phyloP scores from a whole-genome alignment of 768 basidiomycete genomes.

The Tephrocybe sp. region DNA sequence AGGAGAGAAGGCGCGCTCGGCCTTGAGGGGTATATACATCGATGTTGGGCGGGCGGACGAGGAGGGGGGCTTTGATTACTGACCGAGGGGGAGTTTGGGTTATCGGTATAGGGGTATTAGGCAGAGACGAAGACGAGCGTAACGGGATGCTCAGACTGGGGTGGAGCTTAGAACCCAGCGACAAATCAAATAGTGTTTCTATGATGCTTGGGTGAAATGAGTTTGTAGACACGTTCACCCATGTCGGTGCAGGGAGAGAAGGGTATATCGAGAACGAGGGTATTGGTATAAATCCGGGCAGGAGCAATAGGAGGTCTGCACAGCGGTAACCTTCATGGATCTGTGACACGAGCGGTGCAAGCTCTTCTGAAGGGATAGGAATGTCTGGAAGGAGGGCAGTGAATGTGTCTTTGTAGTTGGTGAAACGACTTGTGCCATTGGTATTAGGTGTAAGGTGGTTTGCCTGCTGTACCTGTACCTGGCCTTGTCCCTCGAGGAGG shows the following conservation, averaged over 20 bases:
- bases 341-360: conserved; percentile 63
- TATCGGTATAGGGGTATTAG: no score
- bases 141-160: conserved; percentile 45
- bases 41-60: conserved; percentile 56
- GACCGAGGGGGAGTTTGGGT: conserved; percentile 25
- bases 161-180: conserved; percentile 30
- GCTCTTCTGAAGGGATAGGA: conserved; percentile 46
- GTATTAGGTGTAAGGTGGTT: conserved; percentile 6
- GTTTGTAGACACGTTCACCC: conserved; percentile 53
- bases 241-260: conserved; percentile 55
- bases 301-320: conserved; percentile 65
- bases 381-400: conserved; percentile 42
- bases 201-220: conserved; percentile 45
- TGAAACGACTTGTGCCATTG: neutral
- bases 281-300: conserved; percentile 75
- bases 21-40: conserved; percentile 49
- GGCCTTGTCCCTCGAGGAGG: neutral
- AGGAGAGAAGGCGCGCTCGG: conserved; percentile 49
- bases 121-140: conserved; percentile 19
- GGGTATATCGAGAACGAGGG: conserved; percentile 61
- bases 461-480: conserved; percentile 3
- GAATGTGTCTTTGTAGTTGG: conserved; percentile 13
- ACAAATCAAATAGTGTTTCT: conserved; percentile 32
- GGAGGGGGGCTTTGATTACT: conserved; percentile 56
- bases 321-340: conserved; percentile 64